These are phyloP conservation scores for Euphorbia schlechtendalii DNA, from an alignment of 441 rosid genomes.

Conservation along the genomic window DNA sequence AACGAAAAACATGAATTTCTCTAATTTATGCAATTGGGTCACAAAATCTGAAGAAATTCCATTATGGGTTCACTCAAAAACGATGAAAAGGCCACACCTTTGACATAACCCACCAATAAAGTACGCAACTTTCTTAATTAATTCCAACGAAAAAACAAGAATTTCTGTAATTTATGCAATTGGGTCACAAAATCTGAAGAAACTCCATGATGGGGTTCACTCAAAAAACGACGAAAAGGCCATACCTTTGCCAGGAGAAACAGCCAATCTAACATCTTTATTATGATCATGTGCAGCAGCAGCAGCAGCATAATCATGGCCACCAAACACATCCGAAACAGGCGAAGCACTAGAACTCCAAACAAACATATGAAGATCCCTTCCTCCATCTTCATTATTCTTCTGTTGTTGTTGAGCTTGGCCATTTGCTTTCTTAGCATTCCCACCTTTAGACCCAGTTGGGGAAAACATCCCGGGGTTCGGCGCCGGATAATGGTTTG, in stretches of 20 bases:
- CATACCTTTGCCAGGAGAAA: constrained; percentile 74
- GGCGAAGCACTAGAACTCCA: constrained; percentile 98
- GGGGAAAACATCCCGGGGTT: constrained; percentile 95
- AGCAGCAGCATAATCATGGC: constrained; percentile 45
- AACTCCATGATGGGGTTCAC: too few relatives aligned
- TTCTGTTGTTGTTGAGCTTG: constrained; percentile 43
- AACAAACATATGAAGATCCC: constrained; percentile 93
- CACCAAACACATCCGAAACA: constrained; percentile 83
- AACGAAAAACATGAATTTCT: too few relatives aligned
- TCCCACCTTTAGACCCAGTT: constrained; percentile 34
- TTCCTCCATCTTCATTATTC: constrained; percentile 40
- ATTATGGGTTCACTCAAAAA: background rate
- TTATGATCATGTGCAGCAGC: too few relatives aligned
- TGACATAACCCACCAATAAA: too few relatives aligned
- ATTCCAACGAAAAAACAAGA: too few relatives aligned
- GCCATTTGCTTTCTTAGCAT: constrained; percentile 38
- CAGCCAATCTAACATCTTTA: constrained; percentile 70
- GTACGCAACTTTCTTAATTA: too few relatives aligned
- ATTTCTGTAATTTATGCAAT: too few relatives aligned
- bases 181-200: too few relatives aligned
- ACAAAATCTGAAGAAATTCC: too few relatives aligned
- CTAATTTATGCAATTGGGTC: too few relatives aligned
- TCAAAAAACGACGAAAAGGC: too few relatives aligned
- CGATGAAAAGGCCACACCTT: background rate
- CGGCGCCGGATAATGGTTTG: constrained; percentile 80